phyloP scores from a whole-genome alignment of 106 monocot species.

The Vanilla planifolia region DNA sequence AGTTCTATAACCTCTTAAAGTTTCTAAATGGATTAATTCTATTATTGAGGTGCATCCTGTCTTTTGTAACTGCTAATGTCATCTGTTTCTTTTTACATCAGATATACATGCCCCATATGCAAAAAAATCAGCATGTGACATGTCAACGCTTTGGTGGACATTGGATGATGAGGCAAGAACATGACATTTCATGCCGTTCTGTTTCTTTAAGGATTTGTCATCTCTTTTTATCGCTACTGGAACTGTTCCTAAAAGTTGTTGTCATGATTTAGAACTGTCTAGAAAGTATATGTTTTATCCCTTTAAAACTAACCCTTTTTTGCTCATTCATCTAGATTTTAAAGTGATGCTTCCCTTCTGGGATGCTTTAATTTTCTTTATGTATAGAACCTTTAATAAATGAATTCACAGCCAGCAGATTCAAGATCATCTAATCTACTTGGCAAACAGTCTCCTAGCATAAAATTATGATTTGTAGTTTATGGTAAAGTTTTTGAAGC shows the following conservation, averaged over 20 bases:
- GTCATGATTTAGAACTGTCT: neutral
- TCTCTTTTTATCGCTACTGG: neutral
- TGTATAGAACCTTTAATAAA: neutral
- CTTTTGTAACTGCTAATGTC: neutral
- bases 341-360: neutral
- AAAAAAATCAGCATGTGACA: conserved; percentile 59
- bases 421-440: neutral
- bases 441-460: neutral
- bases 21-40: neutral
- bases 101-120: conserved; percentile 75
- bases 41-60: neutral
- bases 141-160: conserved; percentile 50
- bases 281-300: neutral
- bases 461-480: neutral
- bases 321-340: neutral
- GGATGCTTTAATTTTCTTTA: neutral
- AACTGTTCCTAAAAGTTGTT: neutral
- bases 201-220: neutral
- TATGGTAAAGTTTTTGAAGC: too few species aligned
- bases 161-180: conserved; percentile 59
- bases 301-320: neutral
- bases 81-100: conserved; percentile 16
- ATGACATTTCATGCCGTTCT: neutral
- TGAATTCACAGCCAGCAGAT: neutral
- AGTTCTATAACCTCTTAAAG: conserved; percentile 4